Evolutionary conservation across 1,139 yeast genomes (phyloP).

Genomic region (Arxiozyma heterogenica): DNA sequence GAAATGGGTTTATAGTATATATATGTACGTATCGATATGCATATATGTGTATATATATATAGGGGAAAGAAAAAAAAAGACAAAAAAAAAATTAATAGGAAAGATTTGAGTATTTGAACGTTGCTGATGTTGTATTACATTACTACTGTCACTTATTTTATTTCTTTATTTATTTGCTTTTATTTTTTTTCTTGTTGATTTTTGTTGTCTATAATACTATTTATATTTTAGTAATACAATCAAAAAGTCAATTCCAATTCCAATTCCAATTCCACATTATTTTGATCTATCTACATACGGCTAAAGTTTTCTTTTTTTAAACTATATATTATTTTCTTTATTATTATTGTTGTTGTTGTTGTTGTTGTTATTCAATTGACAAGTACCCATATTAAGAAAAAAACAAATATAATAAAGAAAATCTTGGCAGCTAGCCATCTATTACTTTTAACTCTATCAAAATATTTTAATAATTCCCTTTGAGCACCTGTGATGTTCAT

Average conservation of each 20-base stretch:
- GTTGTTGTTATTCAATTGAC: conserved; percentile 41
- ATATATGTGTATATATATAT: no score
- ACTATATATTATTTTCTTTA: neutral
- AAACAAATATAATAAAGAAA: conserved; percentile 75
- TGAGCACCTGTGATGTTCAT: conserved; percentile 90
- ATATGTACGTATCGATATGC: no score
- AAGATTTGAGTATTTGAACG: neutral
- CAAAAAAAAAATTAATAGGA: neutral
- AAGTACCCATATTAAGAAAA: conserved; percentile 70
- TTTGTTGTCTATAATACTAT: no score
- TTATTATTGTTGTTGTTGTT: neutral
- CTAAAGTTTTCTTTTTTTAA: neutral
- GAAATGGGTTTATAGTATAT: conserved; percentile 74
- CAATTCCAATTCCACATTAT: no score
- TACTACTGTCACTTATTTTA: neutral
- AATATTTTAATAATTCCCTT: conserved; percentile 82
- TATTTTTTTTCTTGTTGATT: neutral
- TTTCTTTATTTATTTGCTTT: neutral
- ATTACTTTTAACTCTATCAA: conserved; percentile 77
- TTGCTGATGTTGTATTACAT: no score
- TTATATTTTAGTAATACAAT: no score
- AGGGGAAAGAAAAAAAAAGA: neutral
- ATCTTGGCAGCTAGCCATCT: conserved; percentile 87
- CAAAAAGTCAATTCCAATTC: no score
- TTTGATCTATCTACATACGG: neutral